phyloP scores from a whole-genome alignment of 441 rosid species.

The Breynia disticha region DNA sequence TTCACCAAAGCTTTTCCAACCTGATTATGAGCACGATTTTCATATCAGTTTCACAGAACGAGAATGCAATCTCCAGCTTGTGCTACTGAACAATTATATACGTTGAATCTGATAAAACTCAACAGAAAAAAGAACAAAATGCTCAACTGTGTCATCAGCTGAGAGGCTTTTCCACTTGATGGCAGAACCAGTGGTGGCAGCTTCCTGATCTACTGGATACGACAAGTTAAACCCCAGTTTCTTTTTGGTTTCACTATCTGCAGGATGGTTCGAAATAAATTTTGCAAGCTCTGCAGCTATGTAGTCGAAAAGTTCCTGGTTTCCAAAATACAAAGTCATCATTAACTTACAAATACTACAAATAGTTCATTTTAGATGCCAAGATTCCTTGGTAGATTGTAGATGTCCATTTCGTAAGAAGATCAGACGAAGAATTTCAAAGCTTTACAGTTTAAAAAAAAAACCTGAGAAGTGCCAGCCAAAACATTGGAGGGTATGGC shows the following conservation, averaged over 20 bases:
- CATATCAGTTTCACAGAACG: not conserved
- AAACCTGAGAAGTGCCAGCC: constrained; percentile 30
- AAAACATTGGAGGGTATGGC: constrained; percentile 29
- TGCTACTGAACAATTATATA: not conserved
- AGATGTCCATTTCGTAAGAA: no score
- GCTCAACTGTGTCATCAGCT: constrained; percentile 6
- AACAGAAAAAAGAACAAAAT: not conserved
- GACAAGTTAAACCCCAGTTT: constrained; percentile 44
- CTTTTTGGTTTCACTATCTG: constrained; percentile 15
- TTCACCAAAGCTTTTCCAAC: constrained; percentile 22
- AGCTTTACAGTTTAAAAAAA: not conserved
- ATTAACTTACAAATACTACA: no score
- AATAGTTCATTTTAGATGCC: no score
- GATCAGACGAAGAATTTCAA: not conserved
- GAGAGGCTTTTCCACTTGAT: constrained; percentile 7
- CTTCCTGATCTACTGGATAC: constrained; percentile 23
- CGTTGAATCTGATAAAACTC: not conserved
- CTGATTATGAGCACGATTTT: constrained; percentile 13
- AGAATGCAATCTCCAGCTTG: no score
- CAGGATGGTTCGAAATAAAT: constrained; percentile 30
- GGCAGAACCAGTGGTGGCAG: constrained; percentile 18
- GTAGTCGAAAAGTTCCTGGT: constrained; percentile 37
- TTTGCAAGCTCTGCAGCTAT: constrained; percentile 38
- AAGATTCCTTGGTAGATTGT: no score
- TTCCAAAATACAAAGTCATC: not conserved